Evolutionary conservation across 768 basidiomycete genomes (phyloP), one percentile per base, ranked within the genome.

Genomic region (Calocera viscosa): DNA sequence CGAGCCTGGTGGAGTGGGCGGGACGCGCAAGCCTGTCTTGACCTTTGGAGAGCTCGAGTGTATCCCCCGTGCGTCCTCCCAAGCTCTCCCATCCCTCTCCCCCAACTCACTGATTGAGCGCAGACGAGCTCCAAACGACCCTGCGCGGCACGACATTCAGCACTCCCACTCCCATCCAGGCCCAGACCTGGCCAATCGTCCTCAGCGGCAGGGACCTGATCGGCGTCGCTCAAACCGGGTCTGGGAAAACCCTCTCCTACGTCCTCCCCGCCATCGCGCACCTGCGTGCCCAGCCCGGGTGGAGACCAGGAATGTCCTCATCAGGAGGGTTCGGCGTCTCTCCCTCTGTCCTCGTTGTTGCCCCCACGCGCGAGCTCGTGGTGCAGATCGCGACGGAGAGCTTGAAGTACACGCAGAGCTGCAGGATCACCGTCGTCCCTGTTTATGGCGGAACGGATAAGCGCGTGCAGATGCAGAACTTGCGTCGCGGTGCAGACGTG

Each of bases 401-500:
- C 26, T 34, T 65, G 35, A 70, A 70, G 69, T 53, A 33, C 38
- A 69, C 65, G 60, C 64, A 63, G 34, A 66, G 65, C 47, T 35
- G 64, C 24, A 67, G 67, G 53, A 60, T 60, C 14, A 32, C 26
- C 16, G 53, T 60, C 19, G 53, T 60, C 24, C 53, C 53, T 10
- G 53, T 60, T 14, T 60, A 60, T 60, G 53, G 53, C 7, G 53
- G 53, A 26, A 32, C 77, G 77, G 0, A 75, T 79, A 64, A 76
- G 75, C n/a, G 67, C 33, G 78, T 79, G 71, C 78, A 80, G 72
- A 80, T 80, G 16, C 78, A 80, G 64, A 93, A 94, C 75, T 80
- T 99, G 67, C 89, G 94, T 19, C 90, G 96, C 72, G 96, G 96
- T 64, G 96, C 95, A 0, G 94, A 99, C 72, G 73, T 80, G 24